Conservation (phyloP, 2,329 filamentous ascomycete genomes). For the Pestalotiopsis sp. region DNA sequence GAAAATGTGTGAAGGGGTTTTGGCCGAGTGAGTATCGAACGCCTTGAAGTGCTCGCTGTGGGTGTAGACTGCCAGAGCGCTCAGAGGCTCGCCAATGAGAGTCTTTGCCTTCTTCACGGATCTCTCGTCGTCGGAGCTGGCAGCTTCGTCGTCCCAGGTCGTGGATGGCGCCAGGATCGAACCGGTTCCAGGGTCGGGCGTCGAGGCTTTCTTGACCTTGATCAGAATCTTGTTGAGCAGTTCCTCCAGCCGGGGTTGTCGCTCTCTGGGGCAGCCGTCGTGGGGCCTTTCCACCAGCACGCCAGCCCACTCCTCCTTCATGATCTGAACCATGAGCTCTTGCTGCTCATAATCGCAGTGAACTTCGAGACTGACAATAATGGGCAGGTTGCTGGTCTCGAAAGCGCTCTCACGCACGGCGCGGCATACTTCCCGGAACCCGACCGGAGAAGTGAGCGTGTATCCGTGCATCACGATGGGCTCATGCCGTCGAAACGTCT, state of each 20-base stretch:
- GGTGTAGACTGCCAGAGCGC: slow-evolving; percentile 81
- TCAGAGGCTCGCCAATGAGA: slow-evolving; percentile 70
- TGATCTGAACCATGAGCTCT: slow-evolving; percentile 89
- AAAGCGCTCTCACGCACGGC: slow-evolving; percentile 82
- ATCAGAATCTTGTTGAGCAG: slow-evolving; percentile 80
- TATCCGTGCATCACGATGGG: slow-evolving; percentile 83
- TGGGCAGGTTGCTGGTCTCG: slow-evolving; percentile 71
- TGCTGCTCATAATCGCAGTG: slow-evolving; percentile 84
- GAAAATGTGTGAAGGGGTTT: slow-evolving; percentile 72
- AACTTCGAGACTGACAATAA: slow-evolving; percentile 92
- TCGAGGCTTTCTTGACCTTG: slow-evolving; percentile 69
- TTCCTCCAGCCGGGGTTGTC: slow-evolving; percentile 71
- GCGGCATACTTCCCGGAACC: slow-evolving; percentile 84
- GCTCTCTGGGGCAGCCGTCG: slow-evolving; percentile 52
- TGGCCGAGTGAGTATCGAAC: slow-evolving; percentile 66
- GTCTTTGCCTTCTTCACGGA: slow-evolving; percentile 53
- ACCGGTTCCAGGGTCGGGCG: slow-evolving; percentile 32
- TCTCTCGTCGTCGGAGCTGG: slow-evolving; percentile 48
- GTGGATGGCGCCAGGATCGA: slow-evolving; percentile 33
- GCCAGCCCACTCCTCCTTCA: slow-evolving; percentile 84
- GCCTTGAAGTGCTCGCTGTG: slow-evolving; percentile 79
- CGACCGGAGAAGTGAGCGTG: slow-evolving; percentile 82
- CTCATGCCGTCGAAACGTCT: slow-evolving; percentile 54
- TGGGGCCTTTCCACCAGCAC: slow-evolving; percentile 67
- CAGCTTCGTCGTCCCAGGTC: slow-evolving; percentile 40